phyloP scores from a whole-genome alignment of 108 stramenopile genomes.

The Pelagomonas calceolata region DNA sequence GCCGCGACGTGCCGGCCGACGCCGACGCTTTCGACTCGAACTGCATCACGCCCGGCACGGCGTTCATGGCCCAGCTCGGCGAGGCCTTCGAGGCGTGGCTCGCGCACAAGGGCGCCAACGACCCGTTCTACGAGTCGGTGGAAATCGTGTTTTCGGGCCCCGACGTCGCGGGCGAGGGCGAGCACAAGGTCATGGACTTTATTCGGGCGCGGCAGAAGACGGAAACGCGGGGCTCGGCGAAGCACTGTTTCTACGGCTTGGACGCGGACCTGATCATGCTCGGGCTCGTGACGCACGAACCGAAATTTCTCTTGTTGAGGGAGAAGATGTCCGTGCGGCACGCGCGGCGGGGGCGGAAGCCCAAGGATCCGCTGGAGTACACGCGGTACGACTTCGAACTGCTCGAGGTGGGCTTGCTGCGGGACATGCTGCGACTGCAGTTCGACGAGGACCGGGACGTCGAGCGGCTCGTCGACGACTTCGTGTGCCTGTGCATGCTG shows the following conservation, averaged over 20 bases:
- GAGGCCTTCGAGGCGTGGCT: constrained; percentile 81
- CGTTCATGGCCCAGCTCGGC: constrained; percentile 88
- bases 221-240: background rate
- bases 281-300: constrained; percentile 88
- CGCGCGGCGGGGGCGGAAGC: constrained; percentile 50
- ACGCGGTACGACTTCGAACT: constrained; percentile 82
- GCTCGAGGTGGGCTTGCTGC: constrained; percentile 62
- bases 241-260: constrained; percentile 89
- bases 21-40: constrained; percentile 83
- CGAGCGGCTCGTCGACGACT: constrained; percentile 87
- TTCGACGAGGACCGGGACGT: constrained; percentile 61
- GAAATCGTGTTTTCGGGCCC: constrained; percentile 85
- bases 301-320: constrained; percentile 81
- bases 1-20: constrained; percentile 34
- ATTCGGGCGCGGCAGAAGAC: constrained; percentile 33
- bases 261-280: constrained; percentile 99
- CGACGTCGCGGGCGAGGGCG: constrained; percentile 98
- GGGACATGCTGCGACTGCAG: constrained; percentile 78
- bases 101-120: constrained; percentile 77
- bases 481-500: constrained; percentile 93
- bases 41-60: constrained; percentile 98
- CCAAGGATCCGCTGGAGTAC: constrained; percentile 89
- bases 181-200: constrained; percentile 90
- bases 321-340: constrained; percentile 81
- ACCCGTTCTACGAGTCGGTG: constrained; percentile 67